phyloP scores from a whole-genome alignment of 1,284 basidiomycete genomes.

The Dichomitus squalens region DNA sequence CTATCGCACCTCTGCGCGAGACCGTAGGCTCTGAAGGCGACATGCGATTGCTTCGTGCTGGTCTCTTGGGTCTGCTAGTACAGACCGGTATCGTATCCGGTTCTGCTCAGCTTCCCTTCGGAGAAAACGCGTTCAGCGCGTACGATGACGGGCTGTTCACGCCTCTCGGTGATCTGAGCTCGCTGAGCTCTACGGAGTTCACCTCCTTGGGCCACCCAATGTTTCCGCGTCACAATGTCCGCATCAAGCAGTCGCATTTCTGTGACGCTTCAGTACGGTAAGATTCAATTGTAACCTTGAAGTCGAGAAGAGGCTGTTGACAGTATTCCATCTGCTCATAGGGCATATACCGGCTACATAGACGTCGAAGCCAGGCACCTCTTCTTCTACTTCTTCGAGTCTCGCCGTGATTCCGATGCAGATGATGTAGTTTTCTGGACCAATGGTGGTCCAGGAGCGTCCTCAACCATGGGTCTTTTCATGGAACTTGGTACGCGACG shows the following conservation, averaged over 20 bases:
- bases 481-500: conserved; percentile 58
- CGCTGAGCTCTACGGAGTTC: conserved; percentile 42
- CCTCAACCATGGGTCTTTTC: conserved; percentile 62
- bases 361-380: conserved; percentile 72
- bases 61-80: not conserved
- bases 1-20: not conserved
- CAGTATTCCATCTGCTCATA: not conserved
- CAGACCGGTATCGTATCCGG: not conserved
- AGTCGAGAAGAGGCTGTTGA: not conserved
- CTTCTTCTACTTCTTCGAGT: conserved; percentile 86
- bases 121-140: conserved; percentile 8
- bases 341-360: conserved; percentile 54
- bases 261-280: conserved; percentile 28
- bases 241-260: conserved; percentile 44
- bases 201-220: conserved; percentile 51
- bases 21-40: not conserved
- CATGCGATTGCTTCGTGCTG: not conserved
- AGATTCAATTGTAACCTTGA: not conserved
- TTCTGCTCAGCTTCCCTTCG: conserved; percentile 3
- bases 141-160: conserved; percentile 36
- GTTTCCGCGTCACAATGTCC: conserved; percentile 52
- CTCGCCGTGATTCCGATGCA: conserved; percentile 62
- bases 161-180: conserved; percentile 42
- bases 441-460: conserved; percentile 59
- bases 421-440: conserved; percentile 75